phyloP scores from a whole-genome alignment of 495 filamentous ascomycete genomes.

The Penicillium alfredii region DNA sequence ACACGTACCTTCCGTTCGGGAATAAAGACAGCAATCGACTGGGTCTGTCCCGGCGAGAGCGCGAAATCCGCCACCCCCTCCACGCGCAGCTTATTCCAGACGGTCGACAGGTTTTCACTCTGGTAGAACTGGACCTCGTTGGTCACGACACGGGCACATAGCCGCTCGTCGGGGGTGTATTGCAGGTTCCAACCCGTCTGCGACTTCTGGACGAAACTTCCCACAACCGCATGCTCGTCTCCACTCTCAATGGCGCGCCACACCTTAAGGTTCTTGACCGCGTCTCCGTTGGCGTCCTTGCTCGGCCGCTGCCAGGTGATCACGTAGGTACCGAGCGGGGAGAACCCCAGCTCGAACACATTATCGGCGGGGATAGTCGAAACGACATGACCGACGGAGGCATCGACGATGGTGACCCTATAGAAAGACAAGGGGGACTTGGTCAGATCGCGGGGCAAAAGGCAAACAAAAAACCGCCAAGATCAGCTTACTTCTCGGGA shows the following conservation, averaged over 20 bases:
- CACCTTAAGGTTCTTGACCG: slow-evolving; percentile 92
- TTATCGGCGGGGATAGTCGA: slow-evolving; percentile 68
- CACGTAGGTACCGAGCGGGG: slow-evolving; percentile 81
- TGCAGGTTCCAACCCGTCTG: slow-evolving; percentile 97
- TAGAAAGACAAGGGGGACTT: background rate
- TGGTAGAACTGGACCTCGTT: slow-evolving; percentile 98
- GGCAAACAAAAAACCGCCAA: background rate
- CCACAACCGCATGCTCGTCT: slow-evolving; percentile 66
- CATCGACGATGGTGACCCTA: slow-evolving; percentile 77
- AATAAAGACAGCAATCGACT: slow-evolving; percentile 86
- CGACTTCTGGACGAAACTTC: slow-evolving; percentile 87
- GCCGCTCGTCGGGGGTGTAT: slow-evolving; percentile 86
- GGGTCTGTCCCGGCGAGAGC: slow-evolving; percentile 77
- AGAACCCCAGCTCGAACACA: slow-evolving; percentile 92
- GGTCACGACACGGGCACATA: slow-evolving; percentile 87
- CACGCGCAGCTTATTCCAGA: slow-evolving; percentile 91
- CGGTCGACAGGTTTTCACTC: slow-evolving; percentile 71
- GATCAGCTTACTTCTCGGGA: slow-evolving; percentile 57
- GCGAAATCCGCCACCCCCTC: slow-evolving; percentile 91
- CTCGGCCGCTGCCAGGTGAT: slow-evolving; percentile 94
- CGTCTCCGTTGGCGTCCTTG: slow-evolving; percentile 89
- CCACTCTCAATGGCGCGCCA: slow-evolving; percentile 66
- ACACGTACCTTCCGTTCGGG: slow-evolving; percentile 97
- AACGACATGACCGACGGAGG: slow-evolving; percentile 70
- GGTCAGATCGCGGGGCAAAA: slow-evolving; percentile 2